Evolutionary conservation across 1,284 basidiomycete genomes (phyloP).

Genomic region (Sanghuangporus sanghuang): DNA sequence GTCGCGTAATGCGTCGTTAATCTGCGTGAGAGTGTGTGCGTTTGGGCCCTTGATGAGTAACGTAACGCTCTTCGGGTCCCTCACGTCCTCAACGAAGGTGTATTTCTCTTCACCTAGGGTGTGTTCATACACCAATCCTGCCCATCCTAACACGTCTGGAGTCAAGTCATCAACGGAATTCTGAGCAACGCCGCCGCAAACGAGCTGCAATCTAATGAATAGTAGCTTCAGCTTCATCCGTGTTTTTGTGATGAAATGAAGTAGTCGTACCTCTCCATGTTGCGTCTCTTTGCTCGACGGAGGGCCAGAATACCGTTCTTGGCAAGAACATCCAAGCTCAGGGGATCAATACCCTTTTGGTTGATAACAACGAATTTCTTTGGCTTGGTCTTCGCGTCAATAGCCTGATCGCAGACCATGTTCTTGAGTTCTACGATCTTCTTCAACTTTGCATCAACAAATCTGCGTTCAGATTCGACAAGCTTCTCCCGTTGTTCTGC

Average conservation of each 20-base stretch:
- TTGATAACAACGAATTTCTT: constrained; percentile 97
- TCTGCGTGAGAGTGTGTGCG: constrained; percentile 92
- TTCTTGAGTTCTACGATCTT: constrained; percentile 99
- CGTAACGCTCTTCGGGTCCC: constrained; percentile 94
- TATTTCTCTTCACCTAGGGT: constrained; percentile 99
- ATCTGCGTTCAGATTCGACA: constrained; percentile 93
- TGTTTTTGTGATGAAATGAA: constrained; percentile 12
- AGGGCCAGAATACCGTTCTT: constrained; percentile 97
- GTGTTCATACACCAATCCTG: constrained; percentile 98
- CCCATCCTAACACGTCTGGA: constrained; percentile 92
- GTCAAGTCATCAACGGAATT: constrained; percentile 97
- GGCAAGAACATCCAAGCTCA: constrained; percentile 93
- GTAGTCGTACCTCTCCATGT: constrained; percentile 83
- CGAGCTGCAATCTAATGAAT: constrained; percentile 71
- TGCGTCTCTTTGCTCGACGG: constrained; percentile 92
- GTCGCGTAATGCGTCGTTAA: constrained; percentile 95
- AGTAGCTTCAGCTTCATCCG: constrained; percentile 18
- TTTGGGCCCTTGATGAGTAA: constrained; percentile 99
- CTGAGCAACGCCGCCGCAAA: constrained; percentile 93
- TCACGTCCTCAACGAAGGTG: constrained; percentile 97
- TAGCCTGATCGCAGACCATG: constrained; percentile 88
- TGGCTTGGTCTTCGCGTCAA: constrained; percentile 72
- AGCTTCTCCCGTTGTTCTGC: constrained; percentile 99
- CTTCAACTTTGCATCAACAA: constrained; percentile 91
- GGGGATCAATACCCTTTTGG: constrained; percentile 99